These are phyloP conservation scores for Gelatoporia subvermispora DNA, from an alignment of 768 basidiomycete genomes.

Conservation along the genomic window DNA sequence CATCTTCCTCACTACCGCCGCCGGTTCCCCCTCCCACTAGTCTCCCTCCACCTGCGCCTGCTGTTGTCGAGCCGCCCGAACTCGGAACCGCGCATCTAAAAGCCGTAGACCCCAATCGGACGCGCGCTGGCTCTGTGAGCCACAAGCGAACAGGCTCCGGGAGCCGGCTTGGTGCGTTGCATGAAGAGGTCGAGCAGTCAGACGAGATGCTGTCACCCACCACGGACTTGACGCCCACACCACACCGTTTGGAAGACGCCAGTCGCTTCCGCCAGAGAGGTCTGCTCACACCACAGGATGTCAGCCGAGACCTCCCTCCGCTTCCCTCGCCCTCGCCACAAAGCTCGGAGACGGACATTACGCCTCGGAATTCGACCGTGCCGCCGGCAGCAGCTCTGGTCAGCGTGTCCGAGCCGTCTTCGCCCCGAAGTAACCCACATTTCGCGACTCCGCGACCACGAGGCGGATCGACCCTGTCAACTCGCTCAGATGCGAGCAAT, in stretches of 20 bases:
- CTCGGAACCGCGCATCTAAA: constrained; percentile 26
- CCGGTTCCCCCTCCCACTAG: constrained; percentile 59
- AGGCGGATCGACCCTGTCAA: constrained; percentile 44
- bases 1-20: constrained; percentile 59
- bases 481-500: constrained; percentile 25
- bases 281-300: neutral
- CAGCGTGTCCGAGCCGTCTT: constrained; percentile 34
- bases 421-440: constrained; percentile 43
- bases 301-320: constrained; percentile 43
- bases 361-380: constrained; percentile 5
- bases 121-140: constrained; percentile 44
- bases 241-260: neutral
- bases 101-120: constrained; percentile 33
- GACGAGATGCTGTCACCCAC: constrained; percentile 10
- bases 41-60: constrained; percentile 57
- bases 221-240: neutral
- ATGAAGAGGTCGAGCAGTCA: constrained; percentile 45
- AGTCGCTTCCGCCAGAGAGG: neutral
- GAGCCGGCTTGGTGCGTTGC: constrained; percentile 52
- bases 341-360: constrained; percentile 8
- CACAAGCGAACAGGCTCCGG: constrained; percentile 55
- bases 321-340: constrained; percentile 42
- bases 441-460: constrained; percentile 47
- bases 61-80: constrained; percentile 22
- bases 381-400: constrained; percentile 1